phyloP scores from a whole-genome alignment of 2,329 filamentous ascomycete species.

The Coniella lustricola region DNA sequence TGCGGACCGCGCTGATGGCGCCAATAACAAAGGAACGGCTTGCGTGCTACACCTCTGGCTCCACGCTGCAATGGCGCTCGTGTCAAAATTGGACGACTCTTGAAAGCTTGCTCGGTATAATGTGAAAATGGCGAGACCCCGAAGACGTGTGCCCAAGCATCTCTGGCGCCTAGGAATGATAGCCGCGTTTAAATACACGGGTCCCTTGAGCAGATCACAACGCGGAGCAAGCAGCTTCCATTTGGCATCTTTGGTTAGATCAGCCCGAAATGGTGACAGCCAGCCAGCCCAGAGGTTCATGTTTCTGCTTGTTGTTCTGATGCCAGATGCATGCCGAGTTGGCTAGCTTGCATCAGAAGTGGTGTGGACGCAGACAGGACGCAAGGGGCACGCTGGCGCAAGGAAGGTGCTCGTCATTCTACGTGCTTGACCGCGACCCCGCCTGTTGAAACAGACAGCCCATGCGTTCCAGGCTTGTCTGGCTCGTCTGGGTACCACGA shows the following conservation, averaged over 20 bases:
- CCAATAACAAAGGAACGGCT: conserved; percentile 1
- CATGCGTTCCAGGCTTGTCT: not conserved
- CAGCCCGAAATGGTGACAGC: too few relatives aligned
- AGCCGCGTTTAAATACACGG: too few relatives aligned
- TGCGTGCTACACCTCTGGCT: not conserved
- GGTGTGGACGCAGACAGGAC: not conserved
- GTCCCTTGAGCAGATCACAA: too few relatives aligned
- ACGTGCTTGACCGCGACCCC: not conserved
- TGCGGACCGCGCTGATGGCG: not conserved
- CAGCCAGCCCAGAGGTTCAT: conserved; percentile 1
- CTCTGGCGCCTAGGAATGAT: too few relatives aligned
- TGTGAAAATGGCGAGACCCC: too few relatives aligned
- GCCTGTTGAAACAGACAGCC: conserved; percentile 2
- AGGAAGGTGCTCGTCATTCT: conserved; percentile 1
- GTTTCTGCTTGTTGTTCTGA: conserved; percentile 8
- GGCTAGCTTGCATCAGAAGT: not conserved
- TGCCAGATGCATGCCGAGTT: conserved; percentile 1
- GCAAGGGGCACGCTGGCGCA: conserved; percentile 2
- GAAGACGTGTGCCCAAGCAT: too few relatives aligned
- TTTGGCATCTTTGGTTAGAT: too few relatives aligned
- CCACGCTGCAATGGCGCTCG: not conserved
- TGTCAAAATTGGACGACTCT: not conserved
- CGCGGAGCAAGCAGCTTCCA: too few relatives aligned
- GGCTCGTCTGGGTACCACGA: not conserved
- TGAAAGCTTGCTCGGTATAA: too few relatives aligned